Conservation (phyloP, 768 basidiomycete species). For the Leccinum uliginosum region DNA sequence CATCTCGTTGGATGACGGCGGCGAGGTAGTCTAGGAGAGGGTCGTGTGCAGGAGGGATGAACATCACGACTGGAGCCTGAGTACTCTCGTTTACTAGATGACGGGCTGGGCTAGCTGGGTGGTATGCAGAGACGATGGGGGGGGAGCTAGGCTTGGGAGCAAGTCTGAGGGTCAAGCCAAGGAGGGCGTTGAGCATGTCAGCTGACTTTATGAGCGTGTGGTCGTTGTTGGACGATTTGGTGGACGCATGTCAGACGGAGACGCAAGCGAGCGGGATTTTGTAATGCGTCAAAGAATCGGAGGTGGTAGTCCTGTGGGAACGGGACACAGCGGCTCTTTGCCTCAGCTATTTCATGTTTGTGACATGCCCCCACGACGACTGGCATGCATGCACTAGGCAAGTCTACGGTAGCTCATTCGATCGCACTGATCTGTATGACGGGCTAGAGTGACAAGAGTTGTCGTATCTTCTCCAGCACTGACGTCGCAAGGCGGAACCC, state of each 20-base stretch:
- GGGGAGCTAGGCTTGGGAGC: conserved; percentile 2
- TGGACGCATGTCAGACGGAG: conserved; percentile 13
- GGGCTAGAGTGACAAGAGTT: too few species aligned
- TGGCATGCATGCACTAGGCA: too few species aligned
- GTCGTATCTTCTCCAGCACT: too few species aligned
- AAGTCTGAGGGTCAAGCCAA: conserved; percentile 21
- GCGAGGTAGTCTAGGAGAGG: conserved; percentile 70
- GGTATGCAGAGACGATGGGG: background rate
- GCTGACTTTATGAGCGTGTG: conserved; percentile 21
- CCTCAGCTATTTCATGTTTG: too few species aligned
- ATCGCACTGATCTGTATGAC: too few species aligned
- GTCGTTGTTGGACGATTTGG: conserved; percentile 18
- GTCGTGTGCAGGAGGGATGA: conserved; percentile 72
- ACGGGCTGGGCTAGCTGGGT: background rate
- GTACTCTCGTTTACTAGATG: background rate
- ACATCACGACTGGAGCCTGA: conserved; percentile 26
- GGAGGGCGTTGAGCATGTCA: conserved; percentile 22
- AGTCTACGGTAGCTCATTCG: too few species aligned
- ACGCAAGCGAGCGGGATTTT: background rate
- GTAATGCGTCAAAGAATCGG: too few species aligned
- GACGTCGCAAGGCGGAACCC: too few species aligned
- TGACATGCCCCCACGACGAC: too few species aligned
- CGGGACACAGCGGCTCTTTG: too few species aligned
- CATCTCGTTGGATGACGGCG: conserved; percentile 56
- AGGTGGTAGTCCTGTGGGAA: too few species aligned